A percentile compares a stretch with the other conserved stretches of the same genome.
These are phyloP conservation scores for Fusarium sp. DNA, from an alignment of 2,329 filamentous ascomycete species.

Conservation along the genomic window DNA sequence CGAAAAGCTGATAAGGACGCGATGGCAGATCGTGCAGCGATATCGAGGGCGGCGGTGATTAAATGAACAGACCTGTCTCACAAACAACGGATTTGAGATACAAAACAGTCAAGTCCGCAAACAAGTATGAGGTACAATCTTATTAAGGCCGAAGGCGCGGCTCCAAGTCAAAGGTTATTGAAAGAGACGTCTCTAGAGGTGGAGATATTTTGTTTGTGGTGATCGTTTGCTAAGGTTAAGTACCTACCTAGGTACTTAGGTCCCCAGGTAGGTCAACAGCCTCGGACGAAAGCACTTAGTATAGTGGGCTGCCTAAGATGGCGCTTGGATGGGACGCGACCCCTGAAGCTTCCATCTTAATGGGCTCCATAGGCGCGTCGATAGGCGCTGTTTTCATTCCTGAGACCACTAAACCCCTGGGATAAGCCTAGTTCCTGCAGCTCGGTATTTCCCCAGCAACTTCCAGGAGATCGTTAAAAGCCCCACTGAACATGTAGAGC, in stretches of 20 bases:
- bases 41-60: constrained; percentile 1
- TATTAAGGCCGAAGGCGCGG: constrained; percentile 2
- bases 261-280: not conserved
- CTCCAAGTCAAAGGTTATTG: constrained; percentile 12
- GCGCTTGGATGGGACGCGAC: constrained; percentile 14
- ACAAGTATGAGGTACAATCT: not conserved
- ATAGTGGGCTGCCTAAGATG: not conserved
- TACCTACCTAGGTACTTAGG: too few species aligned
- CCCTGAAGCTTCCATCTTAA: constrained; percentile 13
- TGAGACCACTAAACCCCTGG: constrained; percentile 8
- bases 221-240: not conserved
- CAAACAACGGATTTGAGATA: not conserved
- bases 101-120: not conserved
- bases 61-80: not conserved
- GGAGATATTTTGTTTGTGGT: constrained; percentile 28
- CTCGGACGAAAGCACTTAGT: not conserved
- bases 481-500: constrained; percentile 2
- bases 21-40: constrained; percentile 29
- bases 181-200: constrained; percentile 21
- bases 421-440: constrained; percentile 28
- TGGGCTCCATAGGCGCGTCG: constrained; percentile 22
- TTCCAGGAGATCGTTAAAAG: not conserved
- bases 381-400: constrained; percentile 26
- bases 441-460: constrained; percentile 38
- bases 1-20: constrained; percentile 32